phyloP scores from a whole-genome alignment of 2,329 filamentous ascomycete genomes.

The Hypoxylon sp. region DNA sequence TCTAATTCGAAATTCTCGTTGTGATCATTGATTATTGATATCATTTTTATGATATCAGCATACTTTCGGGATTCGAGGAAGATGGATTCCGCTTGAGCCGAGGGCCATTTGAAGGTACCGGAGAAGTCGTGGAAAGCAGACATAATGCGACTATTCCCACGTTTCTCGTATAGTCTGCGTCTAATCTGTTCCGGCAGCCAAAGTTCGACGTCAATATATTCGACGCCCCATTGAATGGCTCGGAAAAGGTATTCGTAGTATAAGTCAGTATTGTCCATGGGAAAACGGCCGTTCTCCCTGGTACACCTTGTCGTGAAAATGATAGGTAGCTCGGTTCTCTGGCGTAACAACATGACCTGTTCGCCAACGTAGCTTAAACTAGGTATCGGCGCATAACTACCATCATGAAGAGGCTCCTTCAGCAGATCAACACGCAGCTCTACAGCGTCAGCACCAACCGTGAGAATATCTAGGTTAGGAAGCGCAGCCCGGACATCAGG shows the following conservation, averaged over 20 bases:
- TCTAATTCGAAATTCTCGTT: constrained; percentile 93
- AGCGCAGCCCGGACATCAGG: constrained; percentile 86
- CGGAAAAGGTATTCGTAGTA: constrained; percentile 85
- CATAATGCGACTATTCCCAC: constrained; percentile 86
- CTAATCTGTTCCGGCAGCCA: constrained; percentile 86
- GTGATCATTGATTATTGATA: constrained; percentile 82
- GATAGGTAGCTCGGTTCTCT: constrained; percentile 88
- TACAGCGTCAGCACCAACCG: constrained; percentile 86
- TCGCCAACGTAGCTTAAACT: constrained; percentile 87
- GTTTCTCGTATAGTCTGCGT: constrained; percentile 73
- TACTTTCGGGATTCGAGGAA: constrained; percentile 80
- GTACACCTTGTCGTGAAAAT: constrained; percentile 89
- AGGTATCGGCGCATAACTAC: constrained; percentile 74
- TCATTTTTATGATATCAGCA: constrained; percentile 92
- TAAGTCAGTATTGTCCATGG: constrained; percentile 81
- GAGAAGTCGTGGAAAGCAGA: constrained; percentile 94
- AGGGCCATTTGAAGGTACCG: constrained; percentile 86
- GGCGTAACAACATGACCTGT: constrained; percentile 85
- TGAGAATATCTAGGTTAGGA: constrained; percentile 87
- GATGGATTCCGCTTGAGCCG: constrained; percentile 76
- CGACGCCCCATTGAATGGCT: constrained; percentile 89
- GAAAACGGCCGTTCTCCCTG: constrained; percentile 85
- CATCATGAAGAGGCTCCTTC: constrained; percentile 75
- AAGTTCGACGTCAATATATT: constrained; percentile 90
- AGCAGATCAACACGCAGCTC: constrained; percentile 87